These are phyloP conservation scores for Candida caryicola DNA, from an alignment of 805 yeast genomes.

Conservation along the genomic window DNA sequence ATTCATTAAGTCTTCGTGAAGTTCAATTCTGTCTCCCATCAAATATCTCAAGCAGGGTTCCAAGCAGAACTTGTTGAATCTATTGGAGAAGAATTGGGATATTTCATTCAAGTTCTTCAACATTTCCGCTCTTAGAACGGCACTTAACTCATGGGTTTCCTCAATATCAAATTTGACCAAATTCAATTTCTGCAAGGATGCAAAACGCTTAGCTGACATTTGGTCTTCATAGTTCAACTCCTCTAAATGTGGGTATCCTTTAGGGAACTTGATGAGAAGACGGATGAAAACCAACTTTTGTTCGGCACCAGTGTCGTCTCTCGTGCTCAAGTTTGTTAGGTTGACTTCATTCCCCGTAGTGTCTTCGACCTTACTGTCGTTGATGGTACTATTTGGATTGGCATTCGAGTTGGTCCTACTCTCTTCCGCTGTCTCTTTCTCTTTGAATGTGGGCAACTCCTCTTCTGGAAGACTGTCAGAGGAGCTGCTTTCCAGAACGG, in stretches of 20 bases:
- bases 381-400: not conserved
- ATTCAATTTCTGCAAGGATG: slow-evolving; percentile 20
- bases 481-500: slow-evolving; percentile 6
- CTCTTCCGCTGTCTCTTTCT: slow-evolving; percentile 1
- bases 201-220: slow-evolving; percentile 12
- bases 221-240: slow-evolving; percentile 31
- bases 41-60: slow-evolving; percentile 76
- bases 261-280: slow-evolving; percentile 67
- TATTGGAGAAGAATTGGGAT: slow-evolving; percentile 51
- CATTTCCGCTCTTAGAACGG: slow-evolving; percentile 50
- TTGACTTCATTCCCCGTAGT: not conserved
- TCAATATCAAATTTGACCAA: slow-evolving; percentile 58
- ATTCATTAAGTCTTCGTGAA: slow-evolving; percentile 33
- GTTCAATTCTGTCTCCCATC: slow-evolving; percentile 71
- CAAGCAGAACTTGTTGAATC: slow-evolving; percentile 61
- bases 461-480: not conserved
- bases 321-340: slow-evolving; percentile 1
- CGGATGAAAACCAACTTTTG: slow-evolving; percentile 59
- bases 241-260: slow-evolving; percentile 61
- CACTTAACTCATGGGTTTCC: slow-evolving; percentile 67
- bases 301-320: slow-evolving; percentile 42
- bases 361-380: not conserved
- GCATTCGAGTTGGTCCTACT: slow-evolving; percentile 1
- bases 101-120: slow-evolving; percentile 52
- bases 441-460: not conserved